These are phyloP conservation scores for Pleurotus pulmonarius DNA, from an alignment of 768 basidiomycete species.

Conservation along the genomic window DNA sequence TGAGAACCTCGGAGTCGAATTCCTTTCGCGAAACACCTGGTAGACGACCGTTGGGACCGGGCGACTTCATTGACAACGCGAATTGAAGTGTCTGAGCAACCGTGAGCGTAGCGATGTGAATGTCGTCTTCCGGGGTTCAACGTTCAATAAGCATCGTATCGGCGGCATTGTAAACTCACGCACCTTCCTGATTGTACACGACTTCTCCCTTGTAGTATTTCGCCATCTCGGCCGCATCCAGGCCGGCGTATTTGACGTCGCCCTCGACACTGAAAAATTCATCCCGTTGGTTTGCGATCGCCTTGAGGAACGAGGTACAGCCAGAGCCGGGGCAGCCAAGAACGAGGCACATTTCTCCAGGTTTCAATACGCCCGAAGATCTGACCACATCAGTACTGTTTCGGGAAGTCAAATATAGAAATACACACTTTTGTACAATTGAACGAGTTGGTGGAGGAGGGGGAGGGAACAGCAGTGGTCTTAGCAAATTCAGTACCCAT, in stretches of 20 bases:
- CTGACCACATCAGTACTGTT: conserved; percentile 21
- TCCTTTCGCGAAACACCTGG: conserved; percentile 59
- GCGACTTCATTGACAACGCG: conserved; percentile 64
- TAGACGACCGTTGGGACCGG: conserved; percentile 68
- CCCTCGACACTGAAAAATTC: conserved; percentile 64
- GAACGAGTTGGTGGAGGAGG: conserved; percentile 38
- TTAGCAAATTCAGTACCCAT: conserved; percentile 39
- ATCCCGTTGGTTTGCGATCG: conserved; percentile 71
- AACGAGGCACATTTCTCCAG: conserved; percentile 86
- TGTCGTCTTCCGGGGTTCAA: conserved; percentile 51
- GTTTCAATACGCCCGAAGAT: conserved; percentile 64
- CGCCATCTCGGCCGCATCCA: conserved; percentile 70
- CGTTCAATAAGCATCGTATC: conserved; percentile 1
- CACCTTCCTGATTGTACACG: conserved; percentile 75
- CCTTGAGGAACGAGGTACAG: conserved; percentile 83
- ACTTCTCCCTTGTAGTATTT: conserved; percentile 78
- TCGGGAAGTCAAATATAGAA: neutral
- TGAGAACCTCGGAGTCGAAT: conserved; percentile 52
- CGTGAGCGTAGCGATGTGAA: conserved; percentile 79
- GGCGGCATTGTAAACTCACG: neutral
- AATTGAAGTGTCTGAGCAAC: conserved; percentile 78
- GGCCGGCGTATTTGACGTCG: conserved; percentile 80
- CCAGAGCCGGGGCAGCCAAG: conserved; percentile 82
- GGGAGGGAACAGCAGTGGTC: conserved; percentile 31
- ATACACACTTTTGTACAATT: conserved; percentile 54